Percentiles rank a stretch among this genome's conserved stretches.
These are phyloP conservation scores for Gleditsia sinensis DNA, from an alignment of 306 rosid species.

Conservation along the genomic window DNA sequence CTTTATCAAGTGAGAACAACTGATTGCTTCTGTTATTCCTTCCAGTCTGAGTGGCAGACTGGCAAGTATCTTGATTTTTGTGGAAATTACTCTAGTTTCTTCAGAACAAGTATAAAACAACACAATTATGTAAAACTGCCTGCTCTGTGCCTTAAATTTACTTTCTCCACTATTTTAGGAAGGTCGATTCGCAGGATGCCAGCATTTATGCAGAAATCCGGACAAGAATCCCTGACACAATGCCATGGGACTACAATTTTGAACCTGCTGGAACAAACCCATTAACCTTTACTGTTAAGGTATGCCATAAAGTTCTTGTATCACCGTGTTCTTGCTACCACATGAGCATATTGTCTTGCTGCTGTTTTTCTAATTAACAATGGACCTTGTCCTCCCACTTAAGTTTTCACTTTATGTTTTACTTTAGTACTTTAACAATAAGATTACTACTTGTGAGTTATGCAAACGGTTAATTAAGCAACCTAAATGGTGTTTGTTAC, in stretches of 20 bases:
- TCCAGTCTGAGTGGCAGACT: neutral
- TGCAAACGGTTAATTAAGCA: neutral
- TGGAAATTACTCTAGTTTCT: constrained; percentile 7
- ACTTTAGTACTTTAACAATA: neutral
- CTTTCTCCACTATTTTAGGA: constrained; percentile 49
- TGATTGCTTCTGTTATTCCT: constrained; percentile 10
- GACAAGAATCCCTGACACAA: constrained; percentile 90
- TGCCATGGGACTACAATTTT: constrained; percentile 91
- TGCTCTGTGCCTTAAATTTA: constrained; percentile 10
- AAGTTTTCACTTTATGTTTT: neutral
- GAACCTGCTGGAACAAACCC: constrained; percentile 89
- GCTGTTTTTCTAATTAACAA: neutral
- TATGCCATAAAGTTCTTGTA: constrained; percentile 27
- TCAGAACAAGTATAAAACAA: neutral
- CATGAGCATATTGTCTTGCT: neutral
- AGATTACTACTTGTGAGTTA: constrained; percentile 2
- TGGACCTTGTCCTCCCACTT: neutral
- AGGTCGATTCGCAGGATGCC: constrained; percentile 73
- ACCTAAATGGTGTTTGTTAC: neutral
- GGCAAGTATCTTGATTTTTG: neutral
- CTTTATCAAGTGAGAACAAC: constrained; percentile 14
- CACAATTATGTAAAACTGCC: neutral
- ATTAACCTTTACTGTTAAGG: constrained; percentile 86
- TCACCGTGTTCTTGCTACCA: neutral
- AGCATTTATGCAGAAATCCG: constrained; percentile 94